These are phyloP conservation scores for Calonectria fujianensis DNA, from an alignment of 2,329 filamentous ascomycete species.

Conservation along the genomic window DNA sequence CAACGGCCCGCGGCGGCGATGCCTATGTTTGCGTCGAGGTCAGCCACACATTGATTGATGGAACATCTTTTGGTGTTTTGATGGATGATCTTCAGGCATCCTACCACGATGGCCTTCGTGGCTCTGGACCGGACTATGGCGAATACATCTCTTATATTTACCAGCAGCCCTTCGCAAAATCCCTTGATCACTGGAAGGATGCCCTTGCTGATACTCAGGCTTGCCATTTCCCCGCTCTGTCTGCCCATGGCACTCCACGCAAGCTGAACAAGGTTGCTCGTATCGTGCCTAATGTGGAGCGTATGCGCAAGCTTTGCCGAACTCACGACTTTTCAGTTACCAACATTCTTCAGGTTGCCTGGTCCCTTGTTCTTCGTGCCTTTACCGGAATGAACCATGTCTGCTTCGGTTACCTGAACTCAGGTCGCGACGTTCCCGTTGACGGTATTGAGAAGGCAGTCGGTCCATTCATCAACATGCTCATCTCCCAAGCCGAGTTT, in stretches of 20 bases:
- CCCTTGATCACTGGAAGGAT: constrained; percentile 5
- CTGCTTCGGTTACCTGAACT: constrained; percentile 72
- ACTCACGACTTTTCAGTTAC: constrained; percentile 65
- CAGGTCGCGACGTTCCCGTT: constrained; percentile 71
- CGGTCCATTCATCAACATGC: constrained; percentile 74
- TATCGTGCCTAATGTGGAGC: neutral
- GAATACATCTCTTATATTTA: constrained; percentile 20
- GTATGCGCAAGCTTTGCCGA: constrained; percentile 14
- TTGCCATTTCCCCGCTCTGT: constrained; percentile 1
- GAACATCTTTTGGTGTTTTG: constrained; percentile 54
- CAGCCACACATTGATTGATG: constrained; percentile 58
- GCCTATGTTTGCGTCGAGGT: constrained; percentile 55
- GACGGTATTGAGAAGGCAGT: constrained; percentile 68
- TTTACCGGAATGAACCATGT: constrained; percentile 69
- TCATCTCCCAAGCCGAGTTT: constrained; percentile 58
- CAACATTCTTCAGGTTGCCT: constrained; percentile 70
- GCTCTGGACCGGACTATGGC: constrained; percentile 4
- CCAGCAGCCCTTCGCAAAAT: constrained; percentile 17
- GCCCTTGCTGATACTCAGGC: constrained; percentile 18
- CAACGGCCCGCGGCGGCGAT: constrained; percentile 22
- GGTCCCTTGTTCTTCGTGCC: constrained; percentile 69
- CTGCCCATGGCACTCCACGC: neutral
- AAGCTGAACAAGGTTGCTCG: constrained; percentile 19
- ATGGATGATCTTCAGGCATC: constrained; percentile 54
- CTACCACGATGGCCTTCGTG: constrained; percentile 48